Conservation (phyloP, 768 basidiomycete genomes). For the Cyclocybe aegerita region DNA sequence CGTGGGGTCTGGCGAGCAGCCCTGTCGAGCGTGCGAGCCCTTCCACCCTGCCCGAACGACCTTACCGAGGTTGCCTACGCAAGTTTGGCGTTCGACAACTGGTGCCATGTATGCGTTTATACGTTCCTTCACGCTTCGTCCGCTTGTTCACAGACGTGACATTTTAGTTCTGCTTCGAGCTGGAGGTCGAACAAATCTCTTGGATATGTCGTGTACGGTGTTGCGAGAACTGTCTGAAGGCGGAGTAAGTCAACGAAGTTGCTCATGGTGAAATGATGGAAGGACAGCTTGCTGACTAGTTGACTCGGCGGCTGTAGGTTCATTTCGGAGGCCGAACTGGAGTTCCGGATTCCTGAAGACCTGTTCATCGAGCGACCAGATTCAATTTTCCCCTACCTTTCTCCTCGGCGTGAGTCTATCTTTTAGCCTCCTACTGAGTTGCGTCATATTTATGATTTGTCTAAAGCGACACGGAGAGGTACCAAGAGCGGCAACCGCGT, state of each 20-base stretch:
- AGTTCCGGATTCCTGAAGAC: slow-evolving; percentile 21
- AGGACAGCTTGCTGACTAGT: too few species aligned
- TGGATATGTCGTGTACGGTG: slow-evolving; percentile 38
- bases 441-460: neutral
- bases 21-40: slow-evolving; percentile 28
- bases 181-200: slow-evolving; percentile 28
- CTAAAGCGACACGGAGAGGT: slow-evolving; percentile 12
- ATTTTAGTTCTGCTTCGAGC: slow-evolving; percentile 30
- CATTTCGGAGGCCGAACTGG: slow-evolving; percentile 26
- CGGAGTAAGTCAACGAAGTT: slow-evolving; percentile 22
- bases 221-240: slow-evolving; percentile 33
- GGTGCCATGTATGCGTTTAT: slow-evolving; percentile 37
- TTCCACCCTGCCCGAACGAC: slow-evolving; percentile 44
- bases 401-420: slow-evolving; percentile 20
- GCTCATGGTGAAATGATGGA: too few species aligned
- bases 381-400: slow-evolving; percentile 28
- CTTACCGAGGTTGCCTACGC: slow-evolving; percentile 44
- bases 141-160: too few species aligned
- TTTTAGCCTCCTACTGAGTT: neutral
- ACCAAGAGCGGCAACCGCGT: neutral
- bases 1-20: slow-evolving; percentile 37
- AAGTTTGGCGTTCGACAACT: slow-evolving; percentile 41
- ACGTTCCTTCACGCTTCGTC: neutral
- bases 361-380: slow-evolving; percentile 24
- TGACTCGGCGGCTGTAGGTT: slow-evolving; percentile 20